phyloP scores from a whole-genome alignment of 345 rosid species.

The Brassica incana region DNA sequence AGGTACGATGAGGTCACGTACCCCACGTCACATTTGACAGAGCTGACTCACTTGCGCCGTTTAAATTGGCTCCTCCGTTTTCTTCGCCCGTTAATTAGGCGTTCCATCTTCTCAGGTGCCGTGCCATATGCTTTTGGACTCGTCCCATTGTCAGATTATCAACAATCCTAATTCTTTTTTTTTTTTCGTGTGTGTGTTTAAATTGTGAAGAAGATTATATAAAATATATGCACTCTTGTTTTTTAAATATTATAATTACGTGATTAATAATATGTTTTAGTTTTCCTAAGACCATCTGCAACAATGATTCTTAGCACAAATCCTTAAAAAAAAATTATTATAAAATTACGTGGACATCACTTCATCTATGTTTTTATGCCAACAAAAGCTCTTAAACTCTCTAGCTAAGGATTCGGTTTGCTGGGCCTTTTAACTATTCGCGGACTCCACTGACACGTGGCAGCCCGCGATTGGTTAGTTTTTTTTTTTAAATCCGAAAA shows the following conservation, averaged over 20 bases:
- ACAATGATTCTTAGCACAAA: too few relatives aligned
- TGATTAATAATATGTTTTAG: not conserved
- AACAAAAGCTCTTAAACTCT: too few relatives aligned
- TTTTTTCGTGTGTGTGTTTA: not conserved
- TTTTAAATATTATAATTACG: not conserved
- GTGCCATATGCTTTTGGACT: constrained; percentile 23
- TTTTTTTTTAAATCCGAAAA: too few relatives aligned
- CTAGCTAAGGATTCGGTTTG: too few relatives aligned
- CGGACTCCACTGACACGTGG: too few relatives aligned
- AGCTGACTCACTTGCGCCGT: not conserved
- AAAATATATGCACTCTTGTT: not conserved
- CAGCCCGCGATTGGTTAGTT: too few relatives aligned
- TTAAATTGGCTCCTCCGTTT: constrained; percentile 23
- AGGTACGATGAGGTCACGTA: constrained; percentile 10
- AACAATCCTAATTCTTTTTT: not conserved
- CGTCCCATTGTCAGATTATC: not conserved
- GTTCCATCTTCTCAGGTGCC: constrained; percentile 29
- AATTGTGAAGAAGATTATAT: not conserved
- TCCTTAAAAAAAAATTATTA: too few relatives aligned
- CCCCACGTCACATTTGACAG: constrained; percentile 21
- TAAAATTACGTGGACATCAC: too few relatives aligned
- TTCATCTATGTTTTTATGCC: not conserved
- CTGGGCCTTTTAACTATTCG: too few relatives aligned
- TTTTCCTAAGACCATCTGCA: not conserved
- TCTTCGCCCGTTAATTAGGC: constrained; percentile 20